A percentile compares a stretch with the other conserved stretches of the same genome.
phyloP scores from a whole-genome alignment of 495 filamentous ascomycete genomes.

The Melanomma pulvis-pyrius region DNA sequence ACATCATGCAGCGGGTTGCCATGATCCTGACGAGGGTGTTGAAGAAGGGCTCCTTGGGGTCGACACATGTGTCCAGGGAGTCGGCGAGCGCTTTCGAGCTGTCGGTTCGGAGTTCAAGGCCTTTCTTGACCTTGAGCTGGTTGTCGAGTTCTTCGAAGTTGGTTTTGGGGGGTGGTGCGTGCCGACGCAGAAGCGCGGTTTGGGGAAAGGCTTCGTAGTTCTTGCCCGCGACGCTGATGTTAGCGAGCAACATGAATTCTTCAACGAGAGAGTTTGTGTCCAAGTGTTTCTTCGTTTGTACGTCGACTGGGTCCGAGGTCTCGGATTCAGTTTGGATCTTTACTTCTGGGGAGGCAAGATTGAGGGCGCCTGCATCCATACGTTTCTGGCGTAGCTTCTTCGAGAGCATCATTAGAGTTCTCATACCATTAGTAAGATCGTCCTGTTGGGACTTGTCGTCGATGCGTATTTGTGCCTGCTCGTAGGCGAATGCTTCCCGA shows the following conservation, averaged over 20 bases:
- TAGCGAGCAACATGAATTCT: slow-evolving; percentile 99
- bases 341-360: slow-evolving; percentile 93
- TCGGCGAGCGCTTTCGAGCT: slow-evolving; percentile 89
- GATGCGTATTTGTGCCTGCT: slow-evolving; percentile 89
- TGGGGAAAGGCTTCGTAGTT: slow-evolving; percentile 90
- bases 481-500: slow-evolving; percentile 97
- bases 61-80: slow-evolving; percentile 82
- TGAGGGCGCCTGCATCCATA: slow-evolving; percentile 92
- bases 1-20: slow-evolving; percentile 98
- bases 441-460: slow-evolving; percentile 85
- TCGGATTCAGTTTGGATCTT: slow-evolving; percentile 91
- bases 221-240: slow-evolving; percentile 86
- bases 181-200: slow-evolving; percentile 88
- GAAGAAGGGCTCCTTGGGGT: slow-evolving; percentile 89
- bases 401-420: slow-evolving; percentile 81
- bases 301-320: slow-evolving; percentile 92
- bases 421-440: slow-evolving; percentile 87
- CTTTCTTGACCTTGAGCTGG: slow-evolving; percentile 82
- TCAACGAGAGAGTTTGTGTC: slow-evolving; percentile 97
- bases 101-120: slow-evolving; percentile 75
- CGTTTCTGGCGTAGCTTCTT: slow-evolving; percentile 94
- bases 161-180: slow-evolving; percentile 86
- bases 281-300: slow-evolving; percentile 91
- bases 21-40: slow-evolving; percentile 97
- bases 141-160: slow-evolving; percentile 94